Conservation (phyloP, 371 early-diverging fungal species). For the Massospora cicadina region DNA sequence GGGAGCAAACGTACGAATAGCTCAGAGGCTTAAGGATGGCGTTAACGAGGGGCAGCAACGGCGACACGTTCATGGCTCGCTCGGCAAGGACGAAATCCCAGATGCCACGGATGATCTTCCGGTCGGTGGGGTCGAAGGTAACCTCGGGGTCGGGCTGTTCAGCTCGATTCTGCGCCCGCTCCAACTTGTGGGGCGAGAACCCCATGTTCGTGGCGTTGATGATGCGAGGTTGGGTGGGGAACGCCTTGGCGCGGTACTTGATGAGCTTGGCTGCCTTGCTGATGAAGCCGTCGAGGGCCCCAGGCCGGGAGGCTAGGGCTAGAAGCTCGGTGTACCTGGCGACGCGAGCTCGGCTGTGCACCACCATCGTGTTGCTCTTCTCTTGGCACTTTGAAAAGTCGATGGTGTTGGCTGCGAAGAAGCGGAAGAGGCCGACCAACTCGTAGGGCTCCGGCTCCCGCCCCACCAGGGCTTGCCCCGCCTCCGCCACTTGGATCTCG, state of each 20-base stretch:
- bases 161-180: not conserved
- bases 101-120: not conserved
- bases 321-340: not conserved
- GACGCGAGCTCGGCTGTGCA: not conserved
- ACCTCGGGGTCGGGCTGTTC: not conserved
- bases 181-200: not conserved
- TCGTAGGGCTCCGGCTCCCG: not conserved
- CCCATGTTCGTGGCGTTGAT: not conserved
- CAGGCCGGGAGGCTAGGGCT: no score
- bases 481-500: not conserved
- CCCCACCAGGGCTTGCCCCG: not conserved
- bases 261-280: not conserved
- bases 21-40: conserved; percentile 7
- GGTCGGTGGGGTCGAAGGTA: not conserved
- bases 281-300: not conserved
- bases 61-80: not conserved
- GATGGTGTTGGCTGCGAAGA: not conserved
- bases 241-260: not conserved
- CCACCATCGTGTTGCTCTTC: conserved; percentile 2
- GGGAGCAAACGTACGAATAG: not conserved
- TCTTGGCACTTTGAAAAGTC: not conserved
- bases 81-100: not conserved
- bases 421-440: not conserved
- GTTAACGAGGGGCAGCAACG: not conserved
- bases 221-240: not conserved